Base-by-base conservation (phyloP, 441 rosid genomes). In the Codiaeum variegatum region DNA sequence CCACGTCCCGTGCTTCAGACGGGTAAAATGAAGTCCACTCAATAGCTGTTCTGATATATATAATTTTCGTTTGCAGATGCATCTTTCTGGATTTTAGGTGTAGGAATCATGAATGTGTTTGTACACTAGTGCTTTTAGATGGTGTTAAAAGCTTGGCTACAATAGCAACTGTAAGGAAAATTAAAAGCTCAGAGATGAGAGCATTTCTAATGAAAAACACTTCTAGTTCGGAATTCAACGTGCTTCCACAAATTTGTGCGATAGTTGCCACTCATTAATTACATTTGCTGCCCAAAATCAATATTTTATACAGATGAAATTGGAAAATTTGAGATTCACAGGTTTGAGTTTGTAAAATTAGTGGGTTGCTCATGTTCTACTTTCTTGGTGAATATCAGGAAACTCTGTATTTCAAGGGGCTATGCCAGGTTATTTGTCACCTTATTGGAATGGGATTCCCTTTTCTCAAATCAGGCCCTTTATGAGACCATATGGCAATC, bases 361-460 rank as follows among this genome's bases (percentile, higher is more conserved):
- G 9, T 40, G 16, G 28, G 47, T 62, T 40, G 62, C 64, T 69
- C 44, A 40, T 61, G 21, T 70, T 59, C 70, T 5, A 19, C 21
- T 28, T 55, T 71, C 26, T 44, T 73, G 64, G 55, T 67, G 67
- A 40, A 44, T 73, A 67, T 26, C 80, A 84, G 85, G 85, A 73
- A 78, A 75, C 78, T 64, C 72, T 15, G 47, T 75, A 73, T 80
- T 78, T 74, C 78, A 77, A 11, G 78, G 80, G 73, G 76, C 77
- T 70, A 55, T 76, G 73, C 73, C 75, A 24, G 73, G 78, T 76
- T 76, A 62, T 63, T 32, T 70, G 29, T 52, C 81, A 51, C 83
- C 83, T 10, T 83, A 52, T 72, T 83, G 84, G 84, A 80, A 80
- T 72, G 81, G 78, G 56, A 31, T 73, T 56, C 69, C 75, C 3